Conservation (phyloP, 176 grass and related monocot species). For the Oryza rufipogon region DNA sequence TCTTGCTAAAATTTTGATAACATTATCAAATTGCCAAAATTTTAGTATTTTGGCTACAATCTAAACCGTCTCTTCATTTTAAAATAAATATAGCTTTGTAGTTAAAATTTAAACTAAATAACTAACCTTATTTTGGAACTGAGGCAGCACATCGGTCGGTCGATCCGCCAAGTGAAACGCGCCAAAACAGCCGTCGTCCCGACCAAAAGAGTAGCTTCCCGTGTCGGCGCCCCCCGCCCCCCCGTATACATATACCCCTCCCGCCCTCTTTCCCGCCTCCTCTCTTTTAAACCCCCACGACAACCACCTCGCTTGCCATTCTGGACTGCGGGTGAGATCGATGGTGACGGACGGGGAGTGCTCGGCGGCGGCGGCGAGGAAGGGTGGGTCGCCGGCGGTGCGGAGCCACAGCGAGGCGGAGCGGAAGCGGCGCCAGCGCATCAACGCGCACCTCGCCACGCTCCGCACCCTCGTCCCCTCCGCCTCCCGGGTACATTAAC, state of each 20-base stretch:
- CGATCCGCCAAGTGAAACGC: background rate
- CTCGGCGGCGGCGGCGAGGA: constrained; percentile 11
- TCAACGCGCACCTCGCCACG: constrained; percentile 94
- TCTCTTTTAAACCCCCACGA: constrained; percentile 11
- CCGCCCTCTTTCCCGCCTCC: constrained; percentile 39
- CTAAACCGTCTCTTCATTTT: too few species aligned
- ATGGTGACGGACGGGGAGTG: constrained; percentile 40
- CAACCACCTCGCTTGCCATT: background rate
- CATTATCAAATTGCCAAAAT: too few species aligned
- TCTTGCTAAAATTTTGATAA: too few species aligned
- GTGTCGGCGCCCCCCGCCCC: constrained; percentile 24
- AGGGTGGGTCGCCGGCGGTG: constrained; percentile 21
- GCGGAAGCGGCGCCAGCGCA: constrained; percentile 81
- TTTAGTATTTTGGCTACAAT: too few species aligned
- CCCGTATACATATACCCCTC: too few species aligned
- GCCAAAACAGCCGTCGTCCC: constrained; percentile 61
- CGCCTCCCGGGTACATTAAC: constrained; percentile 86
- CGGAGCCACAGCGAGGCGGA: constrained; percentile 92
- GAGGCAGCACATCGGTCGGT: background rate
- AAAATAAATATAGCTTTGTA: too few species aligned
- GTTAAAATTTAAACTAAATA: too few species aligned
- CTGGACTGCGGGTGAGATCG: background rate
- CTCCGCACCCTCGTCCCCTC: constrained; percentile 86
- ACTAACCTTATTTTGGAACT: too few species aligned
- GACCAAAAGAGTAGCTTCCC: background rate